Base-by-base conservation (phyloP, 345 rosid genomes). In the Geranium rotundifolium region DNA sequence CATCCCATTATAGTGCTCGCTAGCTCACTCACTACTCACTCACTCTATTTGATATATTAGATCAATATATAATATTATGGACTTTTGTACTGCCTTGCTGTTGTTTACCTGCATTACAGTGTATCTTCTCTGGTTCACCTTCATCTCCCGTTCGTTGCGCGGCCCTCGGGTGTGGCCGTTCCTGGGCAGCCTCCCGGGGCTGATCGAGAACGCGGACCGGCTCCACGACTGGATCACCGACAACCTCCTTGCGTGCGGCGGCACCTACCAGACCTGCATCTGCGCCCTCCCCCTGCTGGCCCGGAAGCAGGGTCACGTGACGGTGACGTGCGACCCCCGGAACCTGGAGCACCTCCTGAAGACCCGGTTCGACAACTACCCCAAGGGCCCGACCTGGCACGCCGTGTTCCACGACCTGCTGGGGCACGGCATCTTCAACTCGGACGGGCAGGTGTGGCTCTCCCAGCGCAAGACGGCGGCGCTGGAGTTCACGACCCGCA, bases 151-250 rank as follows among this genome's bases (percentile, higher is more conserved):
- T 75, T 76, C 88, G 15, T 65, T 85, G 8, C 80, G 74, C 63
- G 99, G 97, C 70, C 99, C 97, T 60, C 85, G 90, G 63, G 99
- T 90, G 19, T 90, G 95, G 95, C 92, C 95, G 3, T 55, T 93
- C 39, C 54, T 90, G 69, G 99, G 99, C 30, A 93, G 97, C 74
- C 90, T 93, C 5, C 97, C 99, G 1, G 97, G 96, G 12, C 69
- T 93, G 63, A 80, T 93, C 60, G 85, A 88, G 81, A 93, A 93
- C 37, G 78, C 84, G 63, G 96, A 90, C 67, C 85, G 97, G 56
- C 63, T 93, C 87, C 99, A 90, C 56, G 99, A 93, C 72, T 93
- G 97, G 99, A 93, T 93, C 83, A 77, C 81, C 72, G 96, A 90
- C 73, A 93, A 88, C 71, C 97, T 90, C 34, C 89, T 80, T 5